Evolutionary conservation across 202 grass and related monocot genomes (phyloP), one percentile per base, ranked within the genome.

Genomic region (Carex sylvatica): DNA sequence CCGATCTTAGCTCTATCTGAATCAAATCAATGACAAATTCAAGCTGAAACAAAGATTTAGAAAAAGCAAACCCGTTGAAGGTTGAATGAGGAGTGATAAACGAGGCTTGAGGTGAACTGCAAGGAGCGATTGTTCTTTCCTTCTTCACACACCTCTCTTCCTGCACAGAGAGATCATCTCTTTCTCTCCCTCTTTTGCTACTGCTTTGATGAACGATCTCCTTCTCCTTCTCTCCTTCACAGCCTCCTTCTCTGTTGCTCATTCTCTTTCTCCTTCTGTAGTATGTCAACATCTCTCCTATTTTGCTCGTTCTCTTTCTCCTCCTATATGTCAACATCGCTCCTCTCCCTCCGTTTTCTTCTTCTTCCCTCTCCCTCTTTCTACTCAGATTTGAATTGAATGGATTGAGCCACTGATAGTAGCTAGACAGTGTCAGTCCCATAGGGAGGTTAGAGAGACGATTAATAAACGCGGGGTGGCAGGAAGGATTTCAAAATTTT

Each of bases 11-110:
- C 70, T 78, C 10, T 18, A 58, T 1, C 66, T 12, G 5, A 42
- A 44, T 28, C 12, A n/a, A 62, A 60, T 63, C 24, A 56, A 49
- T 12, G 38, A 33, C 4, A 53, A 30, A 60, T 3, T 14, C 2
- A 65, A 56, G 7, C 44, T 44, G 54, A 38, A 76, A 78, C 33
- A 68, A 8, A 80, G 40, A 60, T 47, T 14, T 23, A 22, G 35
- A 81, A 64, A 64, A 35, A 16, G 22, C 81, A 68, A 83, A 96
- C 96, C 93, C 89, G 85, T 83, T 88, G 77, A 96, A 99, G 67
- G 26, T 75, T 28, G 85, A 90, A 28, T 83, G 81, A 80, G 26
- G 88, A 78, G 85, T 70, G 54, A 84, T 87, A 87, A 82, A 89
- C 47, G 87, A 78, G 74, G 69, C 26, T 60, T 70, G 67, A 36